Conservation (phyloP, 352 stramenopile genomes). For the Globisporangium paroecandrum region DNA sequence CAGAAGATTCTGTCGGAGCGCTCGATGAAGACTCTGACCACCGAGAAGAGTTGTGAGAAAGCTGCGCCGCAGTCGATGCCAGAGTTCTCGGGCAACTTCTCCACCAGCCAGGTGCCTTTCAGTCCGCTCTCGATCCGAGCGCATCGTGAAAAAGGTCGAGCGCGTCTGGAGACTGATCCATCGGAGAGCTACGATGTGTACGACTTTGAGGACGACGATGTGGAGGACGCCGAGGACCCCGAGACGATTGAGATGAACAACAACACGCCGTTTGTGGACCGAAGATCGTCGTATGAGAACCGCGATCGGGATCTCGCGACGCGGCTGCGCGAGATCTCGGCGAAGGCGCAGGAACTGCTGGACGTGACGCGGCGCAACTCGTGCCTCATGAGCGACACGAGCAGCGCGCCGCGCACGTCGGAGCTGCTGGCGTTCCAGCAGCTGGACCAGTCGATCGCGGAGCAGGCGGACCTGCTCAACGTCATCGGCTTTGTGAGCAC, state of each 20-base stretch:
- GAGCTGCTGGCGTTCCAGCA: slow-evolving; percentile 64
- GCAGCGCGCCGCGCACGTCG: slow-evolving; percentile 56
- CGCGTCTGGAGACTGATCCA: slow-evolving; percentile 58
- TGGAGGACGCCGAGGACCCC: slow-evolving; percentile 20
- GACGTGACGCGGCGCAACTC: slow-evolving; percentile 69
- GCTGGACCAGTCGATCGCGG: slow-evolving; percentile 68
- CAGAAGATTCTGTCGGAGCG: slow-evolving; percentile 21
- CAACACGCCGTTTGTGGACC: slow-evolving; percentile 25
- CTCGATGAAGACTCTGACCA: slow-evolving; percentile 13
- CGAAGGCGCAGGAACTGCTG: slow-evolving; percentile 56
- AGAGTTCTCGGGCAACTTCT: slow-evolving; percentile 29
- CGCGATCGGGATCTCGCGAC: slow-evolving; percentile 49
- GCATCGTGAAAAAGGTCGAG: slow-evolving; percentile 33
- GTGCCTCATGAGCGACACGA: slow-evolving; percentile 77
- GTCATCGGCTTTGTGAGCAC: slow-evolving; percentile 75
- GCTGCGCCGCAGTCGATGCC: slow-evolving; percentile 26
- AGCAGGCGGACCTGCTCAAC: slow-evolving; percentile 71
- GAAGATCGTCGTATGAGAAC: slow-evolving; percentile 35
- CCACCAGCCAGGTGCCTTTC: slow-evolving; percentile 47
- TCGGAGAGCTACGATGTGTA: slow-evolving; percentile 67
- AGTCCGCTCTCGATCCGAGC: slow-evolving; percentile 55
- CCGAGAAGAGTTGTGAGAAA: slow-evolving; percentile 13
- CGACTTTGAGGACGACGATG: slow-evolving; percentile 26
- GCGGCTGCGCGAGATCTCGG: slow-evolving; percentile 61
- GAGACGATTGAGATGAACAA: slow-evolving; percentile 38